Conservation (phyloP, 2,329 filamentous ascomycete species). For the Sordariomycetes sp. region DNA sequence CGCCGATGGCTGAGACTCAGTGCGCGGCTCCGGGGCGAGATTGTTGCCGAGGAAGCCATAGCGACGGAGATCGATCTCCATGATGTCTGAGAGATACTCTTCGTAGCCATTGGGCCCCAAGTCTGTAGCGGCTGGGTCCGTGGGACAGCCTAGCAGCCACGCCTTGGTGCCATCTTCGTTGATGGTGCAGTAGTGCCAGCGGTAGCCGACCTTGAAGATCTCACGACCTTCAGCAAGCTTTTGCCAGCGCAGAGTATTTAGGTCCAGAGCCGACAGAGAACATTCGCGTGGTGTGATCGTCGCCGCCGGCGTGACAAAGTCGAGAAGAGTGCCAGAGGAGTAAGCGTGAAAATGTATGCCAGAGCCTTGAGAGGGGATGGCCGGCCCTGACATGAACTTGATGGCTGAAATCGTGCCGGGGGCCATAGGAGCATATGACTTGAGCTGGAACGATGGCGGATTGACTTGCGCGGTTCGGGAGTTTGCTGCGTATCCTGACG, state of each 20-base stretch:
- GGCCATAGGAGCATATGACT: slow-evolving; percentile 71
- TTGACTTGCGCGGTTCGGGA: slow-evolving; percentile 59
- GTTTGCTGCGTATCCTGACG: slow-evolving; percentile 59
- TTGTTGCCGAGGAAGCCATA: slow-evolving; percentile 87
- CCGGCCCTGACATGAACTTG: slow-evolving; percentile 73
- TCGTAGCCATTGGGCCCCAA: slow-evolving; percentile 65
- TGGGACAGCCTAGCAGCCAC: slow-evolving; percentile 89
- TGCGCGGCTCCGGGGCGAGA: slow-evolving; percentile 43
- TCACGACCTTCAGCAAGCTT: slow-evolving; percentile 90
- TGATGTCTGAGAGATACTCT: slow-evolving; percentile 84
- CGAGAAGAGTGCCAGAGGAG: slow-evolving; percentile 82
- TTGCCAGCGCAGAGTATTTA: slow-evolving; percentile 85
- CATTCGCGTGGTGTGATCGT: slow-evolving; percentile 83
- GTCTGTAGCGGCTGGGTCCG: slow-evolving; percentile 58
- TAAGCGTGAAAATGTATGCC: slow-evolving; percentile 95
- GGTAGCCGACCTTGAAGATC: slow-evolving; percentile 82
- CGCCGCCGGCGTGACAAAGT: slow-evolving; percentile 87
- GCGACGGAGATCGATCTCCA: slow-evolving; percentile 84
- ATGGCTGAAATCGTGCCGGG: slow-evolving; percentile 84
- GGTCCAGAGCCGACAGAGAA: slow-evolving; percentile 79
- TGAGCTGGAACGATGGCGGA: slow-evolving; percentile 55
- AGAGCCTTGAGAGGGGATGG: slow-evolving; percentile 79
- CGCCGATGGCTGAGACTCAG: slow-evolving; percentile 39
- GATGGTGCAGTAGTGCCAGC: slow-evolving; percentile 97
- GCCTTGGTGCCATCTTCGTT: slow-evolving; percentile 93